Percentiles rank a stretch among this genome's conserved stretches.
Conservation (phyloP, 2,329 filamentous ascomycete species). For the Ophiostoma pallidulum region DNA sequence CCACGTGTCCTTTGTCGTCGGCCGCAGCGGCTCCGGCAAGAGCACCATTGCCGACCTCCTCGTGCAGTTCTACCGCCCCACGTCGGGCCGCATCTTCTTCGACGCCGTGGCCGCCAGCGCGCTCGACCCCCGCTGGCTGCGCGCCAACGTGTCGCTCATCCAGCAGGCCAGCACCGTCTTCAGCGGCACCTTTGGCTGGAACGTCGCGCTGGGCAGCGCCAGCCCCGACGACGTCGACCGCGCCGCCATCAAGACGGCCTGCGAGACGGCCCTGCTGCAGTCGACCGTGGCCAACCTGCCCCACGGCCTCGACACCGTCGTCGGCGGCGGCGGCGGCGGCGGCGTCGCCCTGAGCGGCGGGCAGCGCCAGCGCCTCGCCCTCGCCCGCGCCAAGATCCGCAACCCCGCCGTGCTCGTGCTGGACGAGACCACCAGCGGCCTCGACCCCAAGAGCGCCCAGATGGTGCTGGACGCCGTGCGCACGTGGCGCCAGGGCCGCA, state of each 20-base stretch:
- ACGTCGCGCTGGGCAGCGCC: conserved; percentile 62
- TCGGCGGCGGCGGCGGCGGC: conserved; percentile 59
- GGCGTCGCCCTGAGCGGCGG: conserved; percentile 71
- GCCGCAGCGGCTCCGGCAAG: conserved; percentile 83
- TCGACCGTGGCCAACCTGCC: conserved; percentile 59
- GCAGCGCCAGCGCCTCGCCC: conserved; percentile 69
- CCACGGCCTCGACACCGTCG: conserved; percentile 58
- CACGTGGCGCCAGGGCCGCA: conserved; percentile 68
- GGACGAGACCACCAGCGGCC: conserved; percentile 78
- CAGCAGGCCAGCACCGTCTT: conserved; percentile 79
- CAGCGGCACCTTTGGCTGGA: conserved; percentile 66
- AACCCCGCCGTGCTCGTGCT: conserved; percentile 74
- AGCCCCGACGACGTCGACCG: neutral
- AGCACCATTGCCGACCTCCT: conserved; percentile 79
- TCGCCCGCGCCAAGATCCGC: conserved; percentile 68
- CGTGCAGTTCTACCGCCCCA: conserved; percentile 63
- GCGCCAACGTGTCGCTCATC: conserved; percentile 67
- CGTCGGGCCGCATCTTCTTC: conserved; percentile 55
- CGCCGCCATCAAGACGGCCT: conserved; percentile 47
- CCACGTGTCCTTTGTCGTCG: conserved; percentile 70
- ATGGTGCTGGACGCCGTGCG: conserved; percentile 67
- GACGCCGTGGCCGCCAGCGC: conserved; percentile 54
- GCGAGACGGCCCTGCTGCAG: conserved; percentile 59
- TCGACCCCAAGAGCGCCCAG: conserved; percentile 63
- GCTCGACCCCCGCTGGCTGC: conserved; percentile 62